Conservation (phyloP, 192 early-diverging fungal species). For the Mortierella alpina region DNA sequence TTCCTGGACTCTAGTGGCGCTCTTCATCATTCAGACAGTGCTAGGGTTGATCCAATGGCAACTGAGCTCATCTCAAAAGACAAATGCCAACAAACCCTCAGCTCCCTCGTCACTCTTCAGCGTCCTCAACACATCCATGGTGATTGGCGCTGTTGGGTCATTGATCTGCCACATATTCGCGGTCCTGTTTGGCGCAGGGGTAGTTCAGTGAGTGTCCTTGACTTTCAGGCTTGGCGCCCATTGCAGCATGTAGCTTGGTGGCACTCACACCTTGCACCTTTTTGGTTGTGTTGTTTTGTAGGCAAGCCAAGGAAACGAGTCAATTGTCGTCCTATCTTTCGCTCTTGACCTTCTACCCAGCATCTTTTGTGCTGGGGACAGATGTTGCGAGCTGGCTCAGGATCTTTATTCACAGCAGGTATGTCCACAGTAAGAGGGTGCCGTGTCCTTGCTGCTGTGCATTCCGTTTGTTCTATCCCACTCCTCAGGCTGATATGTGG, state of each 20-base stretch:
- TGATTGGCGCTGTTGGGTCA: slow-evolving; percentile 31
- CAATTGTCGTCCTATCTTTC: slow-evolving; percentile 41
- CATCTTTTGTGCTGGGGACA: slow-evolving; percentile 41
- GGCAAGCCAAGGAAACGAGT: slow-evolving; percentile 48
- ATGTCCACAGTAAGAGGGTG: background rate
- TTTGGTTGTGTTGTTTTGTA: background rate
- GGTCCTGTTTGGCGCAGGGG: slow-evolving; percentile 45
- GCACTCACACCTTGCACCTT: background rate
- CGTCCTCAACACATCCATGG: slow-evolving; percentile 24
- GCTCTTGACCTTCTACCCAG: slow-evolving; percentile 49
- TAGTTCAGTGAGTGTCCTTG: slow-evolving; percentile 20
- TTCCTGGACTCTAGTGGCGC: slow-evolving; percentile 27
- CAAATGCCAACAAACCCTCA: background rate
- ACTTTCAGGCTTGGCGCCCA: background rate
- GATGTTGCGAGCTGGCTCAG: slow-evolving; percentile 41
- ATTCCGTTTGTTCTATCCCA: background rate
- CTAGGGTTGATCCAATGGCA: slow-evolving; percentile 17
- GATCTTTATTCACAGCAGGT: slow-evolving; percentile 47
- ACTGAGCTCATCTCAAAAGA: slow-evolving; percentile 5
- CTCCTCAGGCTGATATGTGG: too few relatives aligned
- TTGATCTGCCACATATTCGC: slow-evolving; percentile 39
- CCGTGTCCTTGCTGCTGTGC: background rate
- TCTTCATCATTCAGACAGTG: slow-evolving; percentile 29
- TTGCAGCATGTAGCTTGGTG: background rate
- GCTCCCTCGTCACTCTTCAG: slow-evolving; percentile 13